Percentiles rank a stretch among this genome's conserved stretches.
Evolutionary conservation across 164 flowering plant species (phyloP).

Genomic region (Stephania cephalantha): DNA sequence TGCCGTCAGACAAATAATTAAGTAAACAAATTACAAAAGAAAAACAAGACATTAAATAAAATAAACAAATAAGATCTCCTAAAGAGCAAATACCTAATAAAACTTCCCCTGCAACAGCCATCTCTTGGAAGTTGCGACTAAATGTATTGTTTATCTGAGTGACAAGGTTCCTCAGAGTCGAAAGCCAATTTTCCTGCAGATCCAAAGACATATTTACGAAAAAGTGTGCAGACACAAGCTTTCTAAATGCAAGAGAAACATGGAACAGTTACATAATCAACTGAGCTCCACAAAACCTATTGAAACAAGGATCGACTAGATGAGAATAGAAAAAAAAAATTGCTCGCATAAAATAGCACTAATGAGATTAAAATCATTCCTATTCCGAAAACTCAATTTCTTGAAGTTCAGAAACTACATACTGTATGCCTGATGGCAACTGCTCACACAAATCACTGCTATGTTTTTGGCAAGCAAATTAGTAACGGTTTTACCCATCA

Average conservation of each 20-base stretch:
- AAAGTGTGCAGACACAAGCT: not conserved
- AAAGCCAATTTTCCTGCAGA: constrained; percentile 81
- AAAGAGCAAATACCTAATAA: constrained; percentile 44
- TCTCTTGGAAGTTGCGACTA: constrained; percentile 80
- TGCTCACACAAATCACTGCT: too few relatives aligned
- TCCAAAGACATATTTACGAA: not conserved
- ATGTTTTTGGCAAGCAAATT: too few relatives aligned
- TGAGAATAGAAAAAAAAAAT: too few relatives aligned
- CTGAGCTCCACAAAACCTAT: too few relatives aligned
- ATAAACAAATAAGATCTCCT: not conserved
- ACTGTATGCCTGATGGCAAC: too few relatives aligned
- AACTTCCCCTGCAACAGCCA: constrained; percentile 99
- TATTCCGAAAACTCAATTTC: too few relatives aligned
- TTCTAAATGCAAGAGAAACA: not conserved
- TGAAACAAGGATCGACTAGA: too few relatives aligned
- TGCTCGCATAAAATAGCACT: too few relatives aligned
- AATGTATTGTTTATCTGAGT: constrained; percentile 78
- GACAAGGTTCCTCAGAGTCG: constrained; percentile 78
- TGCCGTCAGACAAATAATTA: not conserved
- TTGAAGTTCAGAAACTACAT: too few relatives aligned
- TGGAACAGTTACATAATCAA: too few relatives aligned
- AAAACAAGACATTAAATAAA: constrained; percentile 2
- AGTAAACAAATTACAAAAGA: not conserved
- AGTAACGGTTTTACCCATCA: too few relatives aligned
- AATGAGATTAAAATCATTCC: too few relatives aligned